Base-by-base conservation (phyloP, 352 stramenopile genomes). In the Globisporangium recalcitrans region DNA sequence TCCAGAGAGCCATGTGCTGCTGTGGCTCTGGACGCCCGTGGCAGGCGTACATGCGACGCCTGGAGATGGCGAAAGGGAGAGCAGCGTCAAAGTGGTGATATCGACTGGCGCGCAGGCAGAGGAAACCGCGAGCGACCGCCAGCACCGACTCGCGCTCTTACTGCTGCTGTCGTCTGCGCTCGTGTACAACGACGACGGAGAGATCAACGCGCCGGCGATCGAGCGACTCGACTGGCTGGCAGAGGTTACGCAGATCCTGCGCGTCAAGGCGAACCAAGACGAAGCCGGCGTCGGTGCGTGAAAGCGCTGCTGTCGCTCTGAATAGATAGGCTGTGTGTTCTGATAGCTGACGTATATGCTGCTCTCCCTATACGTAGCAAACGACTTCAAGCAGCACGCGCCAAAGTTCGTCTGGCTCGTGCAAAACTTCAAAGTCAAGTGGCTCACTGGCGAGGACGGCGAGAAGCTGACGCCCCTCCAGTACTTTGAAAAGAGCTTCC, bases 391-490 rank as follows among this genome's bases (percentile, higher is more conserved):
- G 47, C 36, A 70, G 13, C 75, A 87, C 55, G 72, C 80, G 16
- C 81, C 81, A 10, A 80, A 77, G 57, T 72, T 90, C 38, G 53
- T 90, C n/a, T 90, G 78, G 78, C 44, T 88, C 22, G 64, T 69
- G 44, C 77, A 69, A 47, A 88, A 90, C 52, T 75, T 75, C 63
- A 90, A 90, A 48, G 52, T 88, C 60, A 88, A 90, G 66, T 90
- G 81, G 81, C 78, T 87, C 53, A 73, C 63, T 24, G 58, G 59
- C 13, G 60, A 53, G 1, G 69, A 75, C 22, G 75, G 78, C 58
- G 66, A 74, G 29, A 87, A 80, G 52, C n/a, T 83, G 44, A 76
- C 68, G 19, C 64, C 77, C 21, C 60, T 53, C 13, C 54, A 87
- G 70, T 91, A 89, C 57, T 67, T 91, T 13, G 74, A 85, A 32